Conservation (phyloP, 805 yeast genomes). For the Lachancea meyersii region DNA sequence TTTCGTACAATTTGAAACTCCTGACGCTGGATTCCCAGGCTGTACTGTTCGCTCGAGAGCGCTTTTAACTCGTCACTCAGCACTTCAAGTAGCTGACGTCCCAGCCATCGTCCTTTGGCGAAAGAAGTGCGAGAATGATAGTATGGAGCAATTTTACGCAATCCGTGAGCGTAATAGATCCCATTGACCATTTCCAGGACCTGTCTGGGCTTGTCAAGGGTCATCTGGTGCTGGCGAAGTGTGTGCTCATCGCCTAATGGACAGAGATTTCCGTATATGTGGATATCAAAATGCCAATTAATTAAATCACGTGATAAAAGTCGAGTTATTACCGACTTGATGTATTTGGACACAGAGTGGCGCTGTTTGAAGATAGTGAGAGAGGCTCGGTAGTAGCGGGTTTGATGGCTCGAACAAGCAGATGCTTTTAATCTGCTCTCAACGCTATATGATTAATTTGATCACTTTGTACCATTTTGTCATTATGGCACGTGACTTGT, state of each 20-base stretch:
- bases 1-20: conserved; percentile 18
- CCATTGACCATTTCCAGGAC: conserved; percentile 14
- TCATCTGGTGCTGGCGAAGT: not conserved
- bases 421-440: too few species aligned
- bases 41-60: conserved; percentile 17
- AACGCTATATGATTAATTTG: too few species aligned
- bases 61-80: conserved; percentile 36
- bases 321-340: too few species aligned
- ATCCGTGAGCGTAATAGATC: conserved; percentile 28
- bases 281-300: too few species aligned
- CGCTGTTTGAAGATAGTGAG: too few species aligned
- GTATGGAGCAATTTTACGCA: conserved; percentile 40
- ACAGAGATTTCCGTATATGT: not conserved
- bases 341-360: too few species aligned
- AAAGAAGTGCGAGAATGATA: conserved; percentile 32
- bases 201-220: not conserved
- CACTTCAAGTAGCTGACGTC: conserved; percentile 35
- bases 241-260: not conserved
- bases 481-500: too few species aligned
- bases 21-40: conserved; percentile 17
- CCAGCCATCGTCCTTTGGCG: conserved; percentile 43
- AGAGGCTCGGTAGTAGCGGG: too few species aligned
- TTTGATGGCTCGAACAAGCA: too few species aligned
- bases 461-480: too few species aligned
- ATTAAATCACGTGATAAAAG: too few species aligned